Evolutionary conservation across 2,329 filamentous ascomycete genomes (phyloP).

Genomic region (Rosellinia necatrix): DNA sequence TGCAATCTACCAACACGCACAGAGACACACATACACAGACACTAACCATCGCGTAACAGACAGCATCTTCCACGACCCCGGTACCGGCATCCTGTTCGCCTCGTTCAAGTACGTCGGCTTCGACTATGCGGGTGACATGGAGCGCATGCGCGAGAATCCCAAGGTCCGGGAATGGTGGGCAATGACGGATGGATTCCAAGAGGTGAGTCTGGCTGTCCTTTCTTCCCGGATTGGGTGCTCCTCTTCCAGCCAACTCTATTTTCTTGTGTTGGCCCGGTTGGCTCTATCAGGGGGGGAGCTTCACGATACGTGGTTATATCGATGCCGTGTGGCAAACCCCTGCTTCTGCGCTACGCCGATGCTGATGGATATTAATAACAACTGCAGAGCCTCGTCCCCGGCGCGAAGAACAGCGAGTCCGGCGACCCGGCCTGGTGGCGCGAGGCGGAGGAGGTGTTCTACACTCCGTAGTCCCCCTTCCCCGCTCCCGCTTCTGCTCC

Average conservation of each 20-base stretch:
- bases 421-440: conserved; percentile 72
- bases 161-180: conserved; percentile 80
- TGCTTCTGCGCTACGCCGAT: neutral
- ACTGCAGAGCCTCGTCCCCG: conserved; percentile 54
- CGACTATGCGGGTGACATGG: conserved; percentile 76
- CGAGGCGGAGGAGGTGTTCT: conserved; percentile 71
- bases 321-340: neutral
- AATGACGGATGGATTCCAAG: conserved; percentile 79
- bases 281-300: neutral
- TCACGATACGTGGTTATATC: neutral
- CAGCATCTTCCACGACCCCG: conserved; percentile 72
- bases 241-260: neutral
- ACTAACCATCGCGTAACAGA: conserved; percentile 49
- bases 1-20: too few relatives aligned
- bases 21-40: neutral
- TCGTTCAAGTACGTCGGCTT: conserved; percentile 79
- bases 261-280: neutral
- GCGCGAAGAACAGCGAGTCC: conserved; percentile 61
- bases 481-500: neutral
- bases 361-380: conserved; percentile 14
- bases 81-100: conserved; percentile 69
- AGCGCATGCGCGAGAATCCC: conserved; percentile 71
- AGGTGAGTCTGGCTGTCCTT: conserved; percentile 42
- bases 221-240: neutral
- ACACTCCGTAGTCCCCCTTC: conserved; percentile 49